phyloP scores from a whole-genome alignment of 257 asterid genomes.

The Solanum etuberosum region DNA sequence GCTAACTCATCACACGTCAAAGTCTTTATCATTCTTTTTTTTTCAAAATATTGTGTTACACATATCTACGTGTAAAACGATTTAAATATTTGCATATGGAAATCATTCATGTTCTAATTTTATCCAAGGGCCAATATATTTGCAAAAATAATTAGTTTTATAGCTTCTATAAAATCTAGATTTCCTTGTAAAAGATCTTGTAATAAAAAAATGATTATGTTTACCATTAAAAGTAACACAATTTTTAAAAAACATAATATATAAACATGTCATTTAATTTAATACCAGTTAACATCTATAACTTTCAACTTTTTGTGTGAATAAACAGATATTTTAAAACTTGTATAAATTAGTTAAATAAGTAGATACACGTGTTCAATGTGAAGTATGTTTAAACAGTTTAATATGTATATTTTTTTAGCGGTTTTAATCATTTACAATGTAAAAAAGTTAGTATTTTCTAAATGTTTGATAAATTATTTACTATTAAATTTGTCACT shows the following conservation, averaged over 20 bases:
- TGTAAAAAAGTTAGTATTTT: no score
- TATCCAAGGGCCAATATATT: background rate
- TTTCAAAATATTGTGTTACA: background rate
- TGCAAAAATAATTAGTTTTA: background rate
- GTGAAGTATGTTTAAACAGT: no score
- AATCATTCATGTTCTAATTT: background rate
- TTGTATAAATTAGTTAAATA: no score
- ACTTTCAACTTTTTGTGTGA: background rate
- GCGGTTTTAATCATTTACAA: no score
- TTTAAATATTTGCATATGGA: background rate
- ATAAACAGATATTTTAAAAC: no score
- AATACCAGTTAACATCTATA: background rate
- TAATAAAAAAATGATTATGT: background rate
- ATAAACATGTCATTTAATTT: no score
- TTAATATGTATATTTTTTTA: no score
- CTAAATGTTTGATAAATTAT: no score
- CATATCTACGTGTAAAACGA: background rate
- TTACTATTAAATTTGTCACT: no score
- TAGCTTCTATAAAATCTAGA: background rate
- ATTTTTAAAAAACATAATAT: rapidly evolving
- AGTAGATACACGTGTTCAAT: no score
- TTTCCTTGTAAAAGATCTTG: background rate
- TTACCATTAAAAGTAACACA: background rate
- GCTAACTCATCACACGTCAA: background rate
- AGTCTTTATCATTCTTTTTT: background rate